Conservation (phyloP, 257 asterid genomes). For the Nicotiana knightiana region DNA sequence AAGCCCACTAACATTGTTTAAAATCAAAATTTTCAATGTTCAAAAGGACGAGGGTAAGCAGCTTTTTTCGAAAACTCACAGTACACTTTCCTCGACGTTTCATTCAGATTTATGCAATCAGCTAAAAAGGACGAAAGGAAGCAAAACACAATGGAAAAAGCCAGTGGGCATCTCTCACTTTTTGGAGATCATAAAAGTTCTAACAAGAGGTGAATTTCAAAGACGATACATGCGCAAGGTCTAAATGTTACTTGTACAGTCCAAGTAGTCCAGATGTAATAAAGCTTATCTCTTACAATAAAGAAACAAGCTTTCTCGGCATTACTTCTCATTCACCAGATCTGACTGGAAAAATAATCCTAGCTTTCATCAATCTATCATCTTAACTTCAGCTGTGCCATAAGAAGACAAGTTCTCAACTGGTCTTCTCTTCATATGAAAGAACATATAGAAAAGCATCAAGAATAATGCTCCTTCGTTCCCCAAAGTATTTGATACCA, state of each 20-base stretch:
- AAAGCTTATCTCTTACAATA: neutral
- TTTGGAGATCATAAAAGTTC: neutral
- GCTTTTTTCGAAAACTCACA: neutral
- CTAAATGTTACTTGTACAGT: neutral
- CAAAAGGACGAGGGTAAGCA: neutral
- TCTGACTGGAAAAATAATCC: neutral
- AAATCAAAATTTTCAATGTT: neutral
- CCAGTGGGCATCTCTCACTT: neutral
- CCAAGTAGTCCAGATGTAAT: neutral
- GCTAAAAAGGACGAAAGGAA: neutral
- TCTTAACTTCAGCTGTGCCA: neutral
- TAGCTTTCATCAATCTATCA: neutral
- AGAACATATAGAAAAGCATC: slow-evolving; percentile 3
- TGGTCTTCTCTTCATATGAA: neutral
- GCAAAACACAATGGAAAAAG: neutral
- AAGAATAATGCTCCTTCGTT: neutral
- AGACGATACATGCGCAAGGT: neutral
- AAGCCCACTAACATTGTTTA: neutral
- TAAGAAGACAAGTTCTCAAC: slow-evolving; percentile 4
- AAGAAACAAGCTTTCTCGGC: neutral
- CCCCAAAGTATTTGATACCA: slow-evolving; percentile 2
- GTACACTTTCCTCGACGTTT: neutral
- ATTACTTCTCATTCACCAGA: neutral
- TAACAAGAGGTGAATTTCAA: neutral
- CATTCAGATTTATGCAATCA: neutral